Evolutionary conservation across 768 basidiomycete genomes (phyloP).

Genomic region (Neoboletus brunneissimus): DNA sequence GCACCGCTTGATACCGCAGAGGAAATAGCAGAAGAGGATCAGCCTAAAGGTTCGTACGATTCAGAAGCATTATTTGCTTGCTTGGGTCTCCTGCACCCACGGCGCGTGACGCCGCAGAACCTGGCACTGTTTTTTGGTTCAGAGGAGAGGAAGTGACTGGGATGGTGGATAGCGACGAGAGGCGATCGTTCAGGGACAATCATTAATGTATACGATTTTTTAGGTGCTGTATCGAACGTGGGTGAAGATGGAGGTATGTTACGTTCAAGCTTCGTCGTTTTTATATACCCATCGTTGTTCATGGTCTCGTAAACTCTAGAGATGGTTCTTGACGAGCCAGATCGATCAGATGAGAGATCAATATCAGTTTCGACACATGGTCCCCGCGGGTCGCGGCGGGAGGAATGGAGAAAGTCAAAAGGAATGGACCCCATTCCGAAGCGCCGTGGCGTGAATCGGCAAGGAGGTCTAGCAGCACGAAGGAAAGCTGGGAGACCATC

Average conservation of each 20-base stretch:
- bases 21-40: conserved; percentile 32
- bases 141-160: neutral
- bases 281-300: neutral
- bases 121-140: conserved; percentile 36
- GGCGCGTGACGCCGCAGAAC: conserved; percentile 34
- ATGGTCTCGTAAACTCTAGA: conserved; percentile 31
- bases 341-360: conserved; percentile 25
- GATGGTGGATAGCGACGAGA: neutral
- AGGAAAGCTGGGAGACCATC: conserved; percentile 70
- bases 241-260: conserved; percentile 23
- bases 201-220: conserved; percentile 16
- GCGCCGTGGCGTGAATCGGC: conserved; percentile 59
- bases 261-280: neutral
- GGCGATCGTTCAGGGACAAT: neutral
- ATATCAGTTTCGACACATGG: conserved; percentile 76
- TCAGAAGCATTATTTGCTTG: conserved; percentile 30
- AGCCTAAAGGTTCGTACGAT: conserved; percentile 57
- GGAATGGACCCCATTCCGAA: conserved; percentile 57
- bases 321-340: conserved; percentile 51
- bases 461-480: conserved; percentile 57
- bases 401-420: conserved; percentile 80
- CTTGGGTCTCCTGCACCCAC: conserved; percentile 58
- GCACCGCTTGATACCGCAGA: conserved; percentile 29
- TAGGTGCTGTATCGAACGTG: conserved; percentile 17
- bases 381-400: conserved; percentile 69